Evolutionary conservation across 176 grass and related monocot species (phyloP).

Genomic region (Poa annua): DNA sequence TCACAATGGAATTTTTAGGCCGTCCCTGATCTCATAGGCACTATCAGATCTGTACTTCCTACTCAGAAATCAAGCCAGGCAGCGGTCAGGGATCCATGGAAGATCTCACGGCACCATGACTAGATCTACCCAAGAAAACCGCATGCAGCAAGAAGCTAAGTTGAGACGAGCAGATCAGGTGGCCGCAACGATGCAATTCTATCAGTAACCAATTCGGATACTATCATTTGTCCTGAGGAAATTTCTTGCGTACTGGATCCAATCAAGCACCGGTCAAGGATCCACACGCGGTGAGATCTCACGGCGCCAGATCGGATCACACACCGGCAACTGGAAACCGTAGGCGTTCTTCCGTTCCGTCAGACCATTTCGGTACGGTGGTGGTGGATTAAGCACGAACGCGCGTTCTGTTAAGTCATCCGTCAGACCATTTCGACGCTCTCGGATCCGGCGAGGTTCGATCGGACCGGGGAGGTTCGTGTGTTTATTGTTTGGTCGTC

Average conservation of each 20-base stretch:
- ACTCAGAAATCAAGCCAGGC: background rate
- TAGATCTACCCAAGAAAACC: constrained; percentile 10
- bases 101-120: constrained; percentile 5
- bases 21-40: background rate
- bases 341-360: background rate
- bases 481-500: too few relatives aligned
- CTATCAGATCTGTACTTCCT: constrained; percentile 6
- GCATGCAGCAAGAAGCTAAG: background rate
- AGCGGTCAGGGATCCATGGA: background rate
- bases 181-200: background rate
- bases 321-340: background rate
- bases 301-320: constrained; percentile 45
- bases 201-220: background rate
- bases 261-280: constrained; percentile 46
- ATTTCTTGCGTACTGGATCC: background rate
- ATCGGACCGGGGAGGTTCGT: background rate
- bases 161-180: background rate
- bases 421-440: constrained; percentile 3
- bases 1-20: background rate
- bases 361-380: background rate
- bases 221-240: background rate
- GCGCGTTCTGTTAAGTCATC: background rate
- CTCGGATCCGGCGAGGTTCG: constrained; percentile 16
- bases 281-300: constrained; percentile 34
- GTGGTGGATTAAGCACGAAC: background rate